A percentile compares a stretch with the other conserved stretches of the same genome.
These are phyloP conservation scores for Boletus vermiculosoides DNA, from an alignment of 768 basidiomycete species.

Conservation along the genomic window DNA sequence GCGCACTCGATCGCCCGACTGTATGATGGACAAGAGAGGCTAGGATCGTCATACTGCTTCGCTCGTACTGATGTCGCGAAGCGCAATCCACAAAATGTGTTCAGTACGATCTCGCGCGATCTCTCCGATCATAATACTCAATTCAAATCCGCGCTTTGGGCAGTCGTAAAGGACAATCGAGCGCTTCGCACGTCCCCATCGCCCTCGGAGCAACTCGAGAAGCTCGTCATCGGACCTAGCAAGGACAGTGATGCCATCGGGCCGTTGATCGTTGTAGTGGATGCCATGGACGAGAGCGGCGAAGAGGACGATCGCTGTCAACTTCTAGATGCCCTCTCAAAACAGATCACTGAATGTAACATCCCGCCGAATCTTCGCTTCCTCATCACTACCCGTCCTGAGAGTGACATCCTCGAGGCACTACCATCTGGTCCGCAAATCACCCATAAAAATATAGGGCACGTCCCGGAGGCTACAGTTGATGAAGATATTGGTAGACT, in stretches of 20 bases:
- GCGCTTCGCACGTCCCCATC: neutral
- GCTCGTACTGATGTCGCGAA: neutral
- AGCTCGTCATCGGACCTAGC: neutral
- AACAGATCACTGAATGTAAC: neutral
- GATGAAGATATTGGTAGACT: neutral
- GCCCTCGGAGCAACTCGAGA: neutral
- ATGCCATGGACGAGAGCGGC: neutral
- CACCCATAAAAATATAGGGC: neutral
- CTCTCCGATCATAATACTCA: neutral
- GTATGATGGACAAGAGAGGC: neutral
- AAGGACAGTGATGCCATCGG: neutral
- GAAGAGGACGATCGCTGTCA: neutral
- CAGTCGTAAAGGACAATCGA: neutral
- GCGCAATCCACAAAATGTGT: neutral
- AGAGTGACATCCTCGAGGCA: neutral
- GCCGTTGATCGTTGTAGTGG: neutral
- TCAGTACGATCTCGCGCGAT: neutral
- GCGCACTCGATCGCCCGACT: neutral
- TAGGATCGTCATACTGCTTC: neutral
- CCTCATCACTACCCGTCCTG: neutral
- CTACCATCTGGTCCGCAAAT: too few species aligned
- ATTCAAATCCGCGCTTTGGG: neutral
- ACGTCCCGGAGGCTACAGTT: too few species aligned
- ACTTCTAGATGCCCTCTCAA: neutral
- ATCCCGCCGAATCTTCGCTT: neutral